Evolutionary conservation across 2,329 filamentous ascomycete species (phyloP).

Genomic region (Diaporthe caulivora): DNA sequence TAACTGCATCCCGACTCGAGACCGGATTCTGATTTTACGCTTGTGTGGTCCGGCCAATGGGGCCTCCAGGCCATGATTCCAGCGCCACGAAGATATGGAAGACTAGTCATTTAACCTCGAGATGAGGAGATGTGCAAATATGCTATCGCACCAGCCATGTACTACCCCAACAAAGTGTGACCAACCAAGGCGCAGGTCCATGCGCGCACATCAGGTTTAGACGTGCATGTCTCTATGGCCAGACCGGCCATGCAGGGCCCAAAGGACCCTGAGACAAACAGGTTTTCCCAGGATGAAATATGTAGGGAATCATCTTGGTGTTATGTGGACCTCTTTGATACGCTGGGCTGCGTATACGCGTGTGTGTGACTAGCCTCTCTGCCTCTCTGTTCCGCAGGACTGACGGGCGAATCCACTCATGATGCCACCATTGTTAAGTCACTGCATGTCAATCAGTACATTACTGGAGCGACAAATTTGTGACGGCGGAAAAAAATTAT

Average conservation of each 20-base stretch:
- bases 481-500: background rate
- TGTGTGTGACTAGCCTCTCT: background rate
- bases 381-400: background rate
- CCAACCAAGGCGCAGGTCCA: background rate
- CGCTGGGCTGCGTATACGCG: background rate
- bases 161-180: background rate
- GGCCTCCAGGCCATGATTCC: background rate
- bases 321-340: constrained; percentile 2
- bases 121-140: background rate
- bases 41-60: background rate
- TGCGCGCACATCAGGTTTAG: background rate
- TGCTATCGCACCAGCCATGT: background rate
- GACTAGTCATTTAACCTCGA: background rate
- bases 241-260: constrained; percentile 27
- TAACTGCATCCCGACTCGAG: background rate
- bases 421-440: constrained; percentile 17
- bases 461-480: no score
- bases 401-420: background rate
- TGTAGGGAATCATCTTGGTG: background rate
- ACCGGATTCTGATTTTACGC: background rate
- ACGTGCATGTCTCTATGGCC: background rate
- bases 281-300: background rate
- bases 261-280: constrained; percentile 26
- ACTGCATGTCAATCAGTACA: background rate
- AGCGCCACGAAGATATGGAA: background rate